Conservation (phyloP, 2,329 filamentous ascomycete species). For the Botrytis pseudocinerea region DNA sequence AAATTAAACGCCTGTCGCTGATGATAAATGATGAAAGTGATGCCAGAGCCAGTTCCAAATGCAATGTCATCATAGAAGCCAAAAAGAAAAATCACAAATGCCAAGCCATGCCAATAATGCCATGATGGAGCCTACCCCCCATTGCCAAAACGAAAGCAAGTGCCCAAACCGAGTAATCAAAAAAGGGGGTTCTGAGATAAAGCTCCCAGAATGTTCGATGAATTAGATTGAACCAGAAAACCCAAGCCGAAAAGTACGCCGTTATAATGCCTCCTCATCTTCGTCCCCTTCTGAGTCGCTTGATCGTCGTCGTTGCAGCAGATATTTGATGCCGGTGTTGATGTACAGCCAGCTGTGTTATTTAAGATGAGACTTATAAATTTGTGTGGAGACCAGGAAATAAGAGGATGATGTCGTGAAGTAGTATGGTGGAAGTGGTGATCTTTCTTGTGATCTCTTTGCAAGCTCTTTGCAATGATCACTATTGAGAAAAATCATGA, state of each 20-base stretch:
- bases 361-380: constrained; percentile 1
- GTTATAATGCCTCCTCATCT: constrained; percentile 21
- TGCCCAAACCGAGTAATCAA: constrained; percentile 18
- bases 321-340: constrained; percentile 18
- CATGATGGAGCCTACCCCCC: constrained; percentile 20
- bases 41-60: constrained; percentile 16
- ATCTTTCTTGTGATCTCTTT: constrained; percentile 19
- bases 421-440: constrained; percentile 9
- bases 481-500: constrained; percentile 19
- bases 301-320: constrained; percentile 17
- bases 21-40: constrained; percentile 19
- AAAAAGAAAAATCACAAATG: constrained; percentile 19
- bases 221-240: constrained; percentile 23
- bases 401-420: constrained; percentile 8
- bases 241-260: constrained; percentile 19
- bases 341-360: constrained; percentile 17
- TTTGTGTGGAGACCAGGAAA: constrained; percentile 17
- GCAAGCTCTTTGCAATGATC: constrained; percentile 21
- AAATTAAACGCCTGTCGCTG: constrained; percentile 23
- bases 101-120: constrained; percentile 22
- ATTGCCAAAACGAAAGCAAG: constrained; percentile 20
- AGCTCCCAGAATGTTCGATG: constrained; percentile 21
- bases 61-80: constrained; percentile 21
- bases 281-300: constrained; percentile 22
- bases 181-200: constrained; percentile 11